phyloP scores from a whole-genome alignment of 1,284 basidiomycete genomes.

The Apiotrichum veenhuisii region DNA sequence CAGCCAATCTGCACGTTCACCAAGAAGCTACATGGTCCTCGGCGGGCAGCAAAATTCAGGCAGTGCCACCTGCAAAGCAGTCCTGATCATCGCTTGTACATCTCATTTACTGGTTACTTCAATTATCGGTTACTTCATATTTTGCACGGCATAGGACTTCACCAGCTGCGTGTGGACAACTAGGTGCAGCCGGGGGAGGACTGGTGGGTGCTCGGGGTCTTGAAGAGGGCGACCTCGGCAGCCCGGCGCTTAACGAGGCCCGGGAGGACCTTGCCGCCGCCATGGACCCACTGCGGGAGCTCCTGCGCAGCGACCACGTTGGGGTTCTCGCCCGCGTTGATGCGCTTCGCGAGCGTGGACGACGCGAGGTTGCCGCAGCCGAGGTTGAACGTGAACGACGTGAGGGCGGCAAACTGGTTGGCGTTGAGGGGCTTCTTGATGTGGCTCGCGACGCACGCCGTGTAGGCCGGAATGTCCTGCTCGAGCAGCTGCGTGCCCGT shows the following conservation, averaged over 20 bases:
- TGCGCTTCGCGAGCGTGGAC: slow-evolving; percentile 1
- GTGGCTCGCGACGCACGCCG: slow-evolving; percentile 3
- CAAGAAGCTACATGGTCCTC: too few relatives aligned
- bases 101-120: too few relatives aligned
- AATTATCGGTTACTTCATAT: too few relatives aligned
- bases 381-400: slow-evolving; percentile 11
- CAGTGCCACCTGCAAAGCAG: too few relatives aligned
- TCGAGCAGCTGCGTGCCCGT: slow-evolving; percentile 9
- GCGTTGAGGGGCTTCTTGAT: slow-evolving; percentile 11
- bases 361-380: slow-evolving; percentile 7
- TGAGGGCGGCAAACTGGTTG: slow-evolving; percentile 15
- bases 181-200: not conserved
- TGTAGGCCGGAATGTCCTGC: slow-evolving; percentile 12
- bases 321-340: slow-evolving; percentile 12
- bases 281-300: slow-evolving; percentile 9
- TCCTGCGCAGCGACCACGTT: slow-evolving; percentile 6
- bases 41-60: too few relatives aligned
- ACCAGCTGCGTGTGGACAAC: too few relatives aligned
- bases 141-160: too few relatives aligned
- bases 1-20: too few relatives aligned
- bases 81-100: too few relatives aligned
- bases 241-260: slow-evolving; percentile 9
- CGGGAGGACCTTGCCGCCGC: not conserved
- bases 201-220: not conserved
- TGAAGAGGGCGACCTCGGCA: slow-evolving; percentile 8